A percentile compares a stretch with the other conserved stretches of the same genome.
Evolutionary conservation across 805 yeast genomes (phyloP).

Genomic region (Saccharomycopsis sp.): DNA sequence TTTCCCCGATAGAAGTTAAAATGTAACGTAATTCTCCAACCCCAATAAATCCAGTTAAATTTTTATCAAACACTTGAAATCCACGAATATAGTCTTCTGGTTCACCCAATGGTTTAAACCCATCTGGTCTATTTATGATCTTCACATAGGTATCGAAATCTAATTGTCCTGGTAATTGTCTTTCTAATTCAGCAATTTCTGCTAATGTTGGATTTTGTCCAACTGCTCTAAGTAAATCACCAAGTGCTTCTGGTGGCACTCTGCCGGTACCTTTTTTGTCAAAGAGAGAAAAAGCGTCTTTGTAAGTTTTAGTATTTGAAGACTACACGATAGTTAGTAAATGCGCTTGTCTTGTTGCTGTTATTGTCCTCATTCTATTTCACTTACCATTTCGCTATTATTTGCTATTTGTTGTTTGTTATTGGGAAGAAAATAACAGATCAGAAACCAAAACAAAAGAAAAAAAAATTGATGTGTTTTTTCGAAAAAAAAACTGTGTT

Average conservation of each 20-base stretch:
- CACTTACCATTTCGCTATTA: too few relatives aligned
- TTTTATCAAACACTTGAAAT: slow-evolving; percentile 97
- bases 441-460: too few relatives aligned
- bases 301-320: slow-evolving; percentile 39
- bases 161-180: slow-evolving; percentile 33
- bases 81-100: slow-evolving; percentile 83
- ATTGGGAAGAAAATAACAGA: too few relatives aligned
- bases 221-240: slow-evolving; percentile 91
- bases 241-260: slow-evolving; percentile 76
- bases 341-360: too few relatives aligned
- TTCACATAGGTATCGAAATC: slow-evolving; percentile 73
- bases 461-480: too few relatives aligned
- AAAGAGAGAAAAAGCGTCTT: slow-evolving; percentile 94
- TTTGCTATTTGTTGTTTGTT: too few relatives aligned
- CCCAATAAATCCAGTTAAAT: slow-evolving; percentile 89
- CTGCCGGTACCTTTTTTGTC: slow-evolving; percentile 95
- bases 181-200: slow-evolving; percentile 61
- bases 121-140: slow-evolving; percentile 79
- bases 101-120: slow-evolving; percentile 80
- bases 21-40: slow-evolving; percentile 96
- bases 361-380: too few relatives aligned
- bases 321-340: slow-evolving; percentile 20
- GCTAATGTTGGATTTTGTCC: slow-evolving; percentile 97
- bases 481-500: too few relatives aligned
- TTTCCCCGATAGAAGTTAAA: slow-evolving; percentile 93